Base-by-base conservation (phyloP, 2,329 filamentous ascomycete genomes). In the Diaporthe velutina region DNA sequence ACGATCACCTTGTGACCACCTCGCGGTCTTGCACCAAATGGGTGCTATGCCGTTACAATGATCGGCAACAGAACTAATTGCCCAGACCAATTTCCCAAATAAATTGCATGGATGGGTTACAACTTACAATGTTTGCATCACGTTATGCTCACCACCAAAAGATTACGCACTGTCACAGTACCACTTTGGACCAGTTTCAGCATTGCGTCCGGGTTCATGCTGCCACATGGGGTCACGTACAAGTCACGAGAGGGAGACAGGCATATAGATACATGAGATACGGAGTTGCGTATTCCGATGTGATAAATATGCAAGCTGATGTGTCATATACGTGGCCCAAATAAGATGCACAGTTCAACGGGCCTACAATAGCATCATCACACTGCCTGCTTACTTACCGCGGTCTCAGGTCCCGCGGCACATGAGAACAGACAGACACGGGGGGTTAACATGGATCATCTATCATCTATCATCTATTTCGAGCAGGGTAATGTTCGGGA, bases 181-280 rank as follows among this genome's bases (percentile, higher is more conserved):
- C 22, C 38, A 61, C 58, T 19, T 22, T 30, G 38, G 58, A 42
- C 38, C 15, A 42, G 58, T 61, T 61, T 61, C 58, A 61, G 58
- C 38, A 22, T 30, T 30, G n/a, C 8, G 38, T 28, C n/a, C n/a
- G 42, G 25, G 17, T 30, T 42, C 58, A 61, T 61, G 58, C 58
- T 42, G 15, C 19, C 28, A 12, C 38, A 19, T 28, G 58, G 8
- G n/a, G 38, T 42, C 38, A 30, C n/a, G 19, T 61, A 30, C 58
- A n/a, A 42, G 25, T 61, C 38, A 61, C 58, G 10, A 19, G 2
- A 12, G 15, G 0, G 3, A 17, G 6, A 22, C n/a, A 61, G 4
- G 58, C 58, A 61, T 22, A 12, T 30, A 8, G 15, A 61, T 22
- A 42, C 17, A 28, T 61, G 3, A 28, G 3, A 42, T 7, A 42